phyloP scores from a whole-genome alignment of 176 grass and related monocot genomes.

The Aegilops umbellulata region DNA sequence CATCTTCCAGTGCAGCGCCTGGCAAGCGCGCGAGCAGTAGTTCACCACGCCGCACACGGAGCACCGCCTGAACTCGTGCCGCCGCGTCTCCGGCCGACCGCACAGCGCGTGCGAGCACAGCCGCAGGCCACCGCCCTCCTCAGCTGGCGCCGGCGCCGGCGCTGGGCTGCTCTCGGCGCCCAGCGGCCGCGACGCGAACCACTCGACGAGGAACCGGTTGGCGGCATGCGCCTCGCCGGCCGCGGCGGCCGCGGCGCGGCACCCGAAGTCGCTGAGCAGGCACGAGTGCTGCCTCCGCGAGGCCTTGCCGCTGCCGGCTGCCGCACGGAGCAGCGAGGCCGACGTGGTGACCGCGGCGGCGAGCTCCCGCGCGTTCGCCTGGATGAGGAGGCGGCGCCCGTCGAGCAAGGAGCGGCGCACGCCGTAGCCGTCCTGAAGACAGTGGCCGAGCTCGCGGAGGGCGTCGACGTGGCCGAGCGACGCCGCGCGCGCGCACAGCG shows the following conservation, averaged over 20 bases:
- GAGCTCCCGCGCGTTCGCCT: constrained; percentile 59
- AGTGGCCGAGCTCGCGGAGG: constrained; percentile 78
- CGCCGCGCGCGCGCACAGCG: constrained; percentile 71
- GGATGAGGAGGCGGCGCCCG: constrained; percentile 60
- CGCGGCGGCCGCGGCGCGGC: constrained; percentile 25
- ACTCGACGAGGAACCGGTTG: constrained; percentile 71
- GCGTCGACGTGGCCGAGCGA: constrained; percentile 71
- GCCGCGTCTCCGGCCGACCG: constrained; percentile 60
- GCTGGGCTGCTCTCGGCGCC: background rate
- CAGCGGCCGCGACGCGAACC: constrained; percentile 42
- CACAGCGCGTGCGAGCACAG: constrained; percentile 69
- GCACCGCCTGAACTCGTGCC: constrained; percentile 75
- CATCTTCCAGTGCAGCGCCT: constrained; percentile 85
- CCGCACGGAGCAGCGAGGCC: constrained; percentile 13
- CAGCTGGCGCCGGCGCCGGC: background rate
- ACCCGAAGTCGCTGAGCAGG: constrained; percentile 48
- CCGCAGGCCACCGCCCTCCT: constrained; percentile 22
- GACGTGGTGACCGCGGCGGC: constrained; percentile 5
- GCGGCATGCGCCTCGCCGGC: constrained; percentile 52
- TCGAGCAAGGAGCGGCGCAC: constrained; percentile 49
- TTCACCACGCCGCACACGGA: constrained; percentile 67
- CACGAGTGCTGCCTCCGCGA: constrained; percentile 19
- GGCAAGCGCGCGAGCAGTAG: constrained; percentile 88
- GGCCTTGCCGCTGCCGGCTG: background rate
- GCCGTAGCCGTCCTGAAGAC: constrained; percentile 78